Evolutionary conservation across 495 filamentous ascomycete species (phyloP), one percentile per base, ranked within the genome.

Genomic region (Trichoderma orchidacearum): DNA sequence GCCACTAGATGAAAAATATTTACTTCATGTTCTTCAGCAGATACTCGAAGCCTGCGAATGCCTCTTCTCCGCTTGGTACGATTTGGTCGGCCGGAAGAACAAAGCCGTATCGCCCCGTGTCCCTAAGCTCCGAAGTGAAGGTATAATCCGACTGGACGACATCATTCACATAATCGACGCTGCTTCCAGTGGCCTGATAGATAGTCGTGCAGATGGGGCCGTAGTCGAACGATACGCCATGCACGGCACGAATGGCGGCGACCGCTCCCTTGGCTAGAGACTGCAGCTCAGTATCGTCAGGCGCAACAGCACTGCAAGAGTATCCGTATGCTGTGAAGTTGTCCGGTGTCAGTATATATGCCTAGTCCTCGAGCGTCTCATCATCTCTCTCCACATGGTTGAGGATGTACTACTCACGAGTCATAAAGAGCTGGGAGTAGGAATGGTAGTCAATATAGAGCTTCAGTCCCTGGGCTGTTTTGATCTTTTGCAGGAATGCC

Each of bases 371-470:
- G n/a, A n/a, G n/a, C n/a, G n/a, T n/a, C n/a, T n/a, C n/a, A n/a
- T n/a, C n/a, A n/a, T n/a, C n/a, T n/a, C n/a, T n/a, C n/a, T n/a
- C n/a, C n/a, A n/a, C n/a, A n/a, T n/a, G n/a, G n/a, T n/a, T n/a
- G n/a, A 25, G 30, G 41, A 15, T 9, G 3, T 15, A 55, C 25
- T 55, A 66, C 65, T 63, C 32, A 71, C 58, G 70, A 75, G 72
- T 48, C 41, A 48, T 48, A 38, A 70, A 73, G 7, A 75, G 65
- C 63, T 85, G 81, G 3, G 70, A 69, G 65, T 83, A 85, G 15
- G 72, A 71, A 63, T 85, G 82, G 64, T 75, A 79, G 66, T 85
- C 82, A 56, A 84, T 78, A 62, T 71, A 85, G 17, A 84, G 57
- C 65, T 82, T 79, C 51, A 82, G 66, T 18, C 79, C 80, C 58